Evolutionary conservation across 768 basidiomycete genomes (phyloP).

Genomic region (Auricularia sp.): DNA sequence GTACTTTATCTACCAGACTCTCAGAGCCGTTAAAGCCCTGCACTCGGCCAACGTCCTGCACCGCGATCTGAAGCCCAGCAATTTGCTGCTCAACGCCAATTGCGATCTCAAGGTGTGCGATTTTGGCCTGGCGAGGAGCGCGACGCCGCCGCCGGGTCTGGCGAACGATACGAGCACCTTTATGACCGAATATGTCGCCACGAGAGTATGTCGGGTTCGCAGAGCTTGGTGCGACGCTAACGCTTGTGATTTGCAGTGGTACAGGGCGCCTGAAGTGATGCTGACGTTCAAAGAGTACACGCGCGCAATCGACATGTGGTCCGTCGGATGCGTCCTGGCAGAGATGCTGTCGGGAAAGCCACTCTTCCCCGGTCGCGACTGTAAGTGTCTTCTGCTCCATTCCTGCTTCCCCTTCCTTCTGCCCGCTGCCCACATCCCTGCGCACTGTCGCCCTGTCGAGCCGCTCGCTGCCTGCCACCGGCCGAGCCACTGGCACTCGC

Average conservation of each 20-base stretch:
- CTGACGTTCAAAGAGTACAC: conserved; percentile 96
- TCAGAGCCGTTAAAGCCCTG: conserved; percentile 80
- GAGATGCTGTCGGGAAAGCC: conserved; percentile 91
- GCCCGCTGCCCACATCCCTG: no score
- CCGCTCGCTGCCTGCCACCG: no score
- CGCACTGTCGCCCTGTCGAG: no score
- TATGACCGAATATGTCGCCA: conserved; percentile 1
- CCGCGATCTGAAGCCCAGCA: conserved; percentile 77
- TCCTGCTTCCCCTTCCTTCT: not conserved
- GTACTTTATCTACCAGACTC: conserved; percentile 94
- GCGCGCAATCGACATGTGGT: conserved; percentile 76
- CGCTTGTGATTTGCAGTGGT: conserved; percentile 52
- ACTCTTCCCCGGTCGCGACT: conserved; percentile 90
- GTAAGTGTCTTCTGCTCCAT: conserved; percentile 35
- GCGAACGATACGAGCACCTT: conserved; percentile 48
- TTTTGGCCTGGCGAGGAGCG: conserved; percentile 71
- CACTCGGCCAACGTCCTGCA: conserved; percentile 79
- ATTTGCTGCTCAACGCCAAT: conserved; percentile 79
- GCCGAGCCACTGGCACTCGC: no score
- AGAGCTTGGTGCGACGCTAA: not conserved
- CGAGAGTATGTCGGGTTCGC: conserved; percentile 31
- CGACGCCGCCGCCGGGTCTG: conserved; percentile 39
- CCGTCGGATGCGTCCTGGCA: conserved; percentile 74
- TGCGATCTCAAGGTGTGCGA: conserved; percentile 87
- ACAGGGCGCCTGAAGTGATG: conserved; percentile 97